Percentiles rank a stretch among this genome's conserved stretches.
These are phyloP conservation scores for Inga oerstediana DNA, from an alignment of 306 rosid species.

Conservation along the genomic window DNA sequence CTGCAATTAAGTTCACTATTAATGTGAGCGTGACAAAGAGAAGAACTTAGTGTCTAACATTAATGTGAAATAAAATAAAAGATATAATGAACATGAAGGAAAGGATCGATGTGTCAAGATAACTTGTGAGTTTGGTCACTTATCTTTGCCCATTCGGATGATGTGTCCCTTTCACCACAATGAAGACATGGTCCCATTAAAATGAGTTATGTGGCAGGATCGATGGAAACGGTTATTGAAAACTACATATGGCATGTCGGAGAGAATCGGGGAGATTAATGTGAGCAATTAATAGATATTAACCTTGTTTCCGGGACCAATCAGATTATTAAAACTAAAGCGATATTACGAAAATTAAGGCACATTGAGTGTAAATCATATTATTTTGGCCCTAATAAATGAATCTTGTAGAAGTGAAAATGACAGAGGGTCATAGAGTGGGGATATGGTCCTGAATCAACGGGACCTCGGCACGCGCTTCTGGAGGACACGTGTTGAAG, in stretches of 20 bases:
- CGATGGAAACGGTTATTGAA: constrained; percentile 38
- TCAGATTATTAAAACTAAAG: not conserved
- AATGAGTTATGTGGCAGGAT: constrained; percentile 32
- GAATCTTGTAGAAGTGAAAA: constrained; percentile 24
- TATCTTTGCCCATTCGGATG: constrained; percentile 34
- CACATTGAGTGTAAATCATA: not conserved
- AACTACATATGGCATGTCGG: constrained; percentile 34
- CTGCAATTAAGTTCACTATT: not conserved
- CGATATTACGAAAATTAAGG: not conserved
- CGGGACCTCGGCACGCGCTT: constrained; percentile 48
- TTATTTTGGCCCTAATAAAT: not conserved
- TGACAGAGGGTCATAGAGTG: not conserved
- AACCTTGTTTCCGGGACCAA: not conserved
- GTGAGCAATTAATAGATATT: constrained; percentile 2
- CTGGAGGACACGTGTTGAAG: constrained; percentile 47
- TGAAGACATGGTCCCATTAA: constrained; percentile 45
- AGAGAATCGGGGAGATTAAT: constrained; percentile 14
- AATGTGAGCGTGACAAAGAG: constrained; percentile 31
- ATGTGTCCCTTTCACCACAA: constrained; percentile 45
- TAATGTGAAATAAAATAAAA: constrained; percentile 25
- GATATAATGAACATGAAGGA: constrained; percentile 21
- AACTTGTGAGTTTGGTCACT: constrained; percentile 54
- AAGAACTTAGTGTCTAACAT: constrained; percentile 25
- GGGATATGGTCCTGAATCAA: constrained; percentile 49
- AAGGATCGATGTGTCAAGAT: constrained; percentile 26